Evolutionary conservation across 805 yeast genomes (phyloP), one percentile per base, ranked within the genome.

Genomic region (Zygosaccharomyces kombuchaensis): DNA sequence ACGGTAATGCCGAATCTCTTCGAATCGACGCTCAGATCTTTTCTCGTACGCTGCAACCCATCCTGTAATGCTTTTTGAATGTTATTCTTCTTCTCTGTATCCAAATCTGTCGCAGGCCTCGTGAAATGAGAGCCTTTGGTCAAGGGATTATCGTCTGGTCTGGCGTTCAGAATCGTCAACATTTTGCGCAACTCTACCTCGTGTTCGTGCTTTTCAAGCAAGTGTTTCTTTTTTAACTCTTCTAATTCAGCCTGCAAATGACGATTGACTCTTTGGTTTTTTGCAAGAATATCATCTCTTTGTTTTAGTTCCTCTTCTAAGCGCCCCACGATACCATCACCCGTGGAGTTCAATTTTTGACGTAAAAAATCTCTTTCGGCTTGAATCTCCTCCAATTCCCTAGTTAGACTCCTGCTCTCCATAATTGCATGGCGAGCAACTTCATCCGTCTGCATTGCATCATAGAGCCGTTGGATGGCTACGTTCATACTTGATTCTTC

Each of bases 401-500:
- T 70, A 4, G 74, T 70, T 34, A 81, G 74, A 12, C 76, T 80
- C 49, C 79, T 75, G 8, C 81, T 77, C 46, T 84, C 90, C 13
- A 60, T 16, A 3, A 71, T 76, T 47, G 96, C 95, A 43, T 84
- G 75, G 44, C 85, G 73, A 10, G 96, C 96, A 62, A 84, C 85
- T 47, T 88, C 96, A 64, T 93, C 98, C 0, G 96, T 87, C 55
- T 82, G 82, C 67, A 90, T 75, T 8, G 91, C 76, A 35, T 88
- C 82, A 48, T 79, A 75, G 34, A 93, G 72, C 45, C 83, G 71
- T 58, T 87, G 93, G 27, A 90, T 85, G 1, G 95, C 87, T 52
- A 88, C 80, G 43, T 85, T 87, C 61, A 88, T 75, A 14, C 87
- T 82, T 9, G 84, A 74, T 42, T 82, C 86, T 47, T 74, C 74